Evolutionary conservation across 140 eudicot species (phyloP), one percentile per base, ranked within the genome.

Genomic region (Bidens hawaiensis): DNA sequence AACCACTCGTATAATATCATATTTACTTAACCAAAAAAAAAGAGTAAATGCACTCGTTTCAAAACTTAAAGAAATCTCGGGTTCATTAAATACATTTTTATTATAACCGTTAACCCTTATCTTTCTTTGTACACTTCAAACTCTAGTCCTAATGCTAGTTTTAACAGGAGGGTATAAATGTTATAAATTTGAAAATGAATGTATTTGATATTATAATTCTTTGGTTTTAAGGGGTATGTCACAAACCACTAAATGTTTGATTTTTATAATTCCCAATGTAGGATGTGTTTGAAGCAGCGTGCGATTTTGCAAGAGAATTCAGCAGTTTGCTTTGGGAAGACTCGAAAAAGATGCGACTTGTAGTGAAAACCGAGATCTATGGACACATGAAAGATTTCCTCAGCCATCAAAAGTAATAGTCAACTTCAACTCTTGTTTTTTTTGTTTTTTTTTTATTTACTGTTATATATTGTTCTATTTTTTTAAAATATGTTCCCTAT

Each of bases 291-390:
- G 95, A 93, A 62, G 85, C 95, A 42, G 96, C 99, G 47, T 85
- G 96, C 17, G 95, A 87, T 49, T 81, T 70, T 78, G 99, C 96
- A 42, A 82, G 99, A 64, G 87, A 91, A 62, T 76, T 79, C 70
- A 84, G 93, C 22, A 86, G 89, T 62, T 69, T 82, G 69, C 54
- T 93, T 42, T 93, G 93, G 90, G 95, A 87, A 60, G 89, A 87
- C 65, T 74, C 96, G 11, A 77, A 82, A 43, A 80, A 53, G 77
- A 87, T 87, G 99, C 83, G 85, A 1, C 77, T 87, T 26, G 75
- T 93, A 1, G 93, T 87, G 12, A 93, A 85, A 56, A 71, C 82
- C 0, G 99, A 93, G 71, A 75, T 67, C 3, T 83, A 73, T 25
- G 64, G 60, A 2, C 85, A 78, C 49, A 76, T 87, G 83, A 85